Evolutionary conservation across 352 stramenopile genomes (phyloP).

Genomic region (Pythium aristosporum): DNA sequence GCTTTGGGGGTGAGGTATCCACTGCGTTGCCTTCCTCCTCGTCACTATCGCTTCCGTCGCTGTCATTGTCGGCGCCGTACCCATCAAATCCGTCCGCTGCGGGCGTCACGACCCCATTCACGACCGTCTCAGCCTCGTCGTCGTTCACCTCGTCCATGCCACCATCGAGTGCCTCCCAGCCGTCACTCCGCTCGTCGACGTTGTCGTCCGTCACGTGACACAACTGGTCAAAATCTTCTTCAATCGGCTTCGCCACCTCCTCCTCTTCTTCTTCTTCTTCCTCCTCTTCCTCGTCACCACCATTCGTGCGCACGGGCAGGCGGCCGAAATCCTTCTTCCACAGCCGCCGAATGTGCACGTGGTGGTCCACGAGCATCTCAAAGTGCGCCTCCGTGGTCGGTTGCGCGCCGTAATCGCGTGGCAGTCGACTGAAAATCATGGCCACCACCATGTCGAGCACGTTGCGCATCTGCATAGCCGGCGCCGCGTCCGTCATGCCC

Average conservation of each 20-base stretch:
- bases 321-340: constrained; percentile 87
- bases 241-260: neutral
- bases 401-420: constrained; percentile 53
- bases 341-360: constrained; percentile 74
- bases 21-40: constrained; percentile 13
- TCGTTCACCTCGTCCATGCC: constrained; percentile 24
- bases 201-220: constrained; percentile 8
- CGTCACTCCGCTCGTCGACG: constrained; percentile 14
- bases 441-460: constrained; percentile 86
- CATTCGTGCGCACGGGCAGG: constrained; percentile 35
- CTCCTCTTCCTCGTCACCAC: neutral
- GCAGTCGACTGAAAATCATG: constrained; percentile 84
- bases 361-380: constrained; percentile 71
- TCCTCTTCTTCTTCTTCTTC: constrained; percentile 14
- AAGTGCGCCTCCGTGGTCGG: constrained; percentile 67
- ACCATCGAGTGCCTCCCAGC: constrained; percentile 16
- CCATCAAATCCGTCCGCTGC: constrained; percentile 28
- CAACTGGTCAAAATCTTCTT: constrained; percentile 22
- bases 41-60: constrained; percentile 39
- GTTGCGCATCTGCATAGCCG: constrained; percentile 38
- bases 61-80: constrained; percentile 71
- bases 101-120: neutral
- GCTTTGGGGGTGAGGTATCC: constrained; percentile 14
- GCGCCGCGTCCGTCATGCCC: constrained; percentile 15
- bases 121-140: neutral